Percentiles rank a stretch among this genome's conserved stretches.
Conservation (phyloP, 2,329 filamentous ascomycete species). For the Alternaria sp. region DNA sequence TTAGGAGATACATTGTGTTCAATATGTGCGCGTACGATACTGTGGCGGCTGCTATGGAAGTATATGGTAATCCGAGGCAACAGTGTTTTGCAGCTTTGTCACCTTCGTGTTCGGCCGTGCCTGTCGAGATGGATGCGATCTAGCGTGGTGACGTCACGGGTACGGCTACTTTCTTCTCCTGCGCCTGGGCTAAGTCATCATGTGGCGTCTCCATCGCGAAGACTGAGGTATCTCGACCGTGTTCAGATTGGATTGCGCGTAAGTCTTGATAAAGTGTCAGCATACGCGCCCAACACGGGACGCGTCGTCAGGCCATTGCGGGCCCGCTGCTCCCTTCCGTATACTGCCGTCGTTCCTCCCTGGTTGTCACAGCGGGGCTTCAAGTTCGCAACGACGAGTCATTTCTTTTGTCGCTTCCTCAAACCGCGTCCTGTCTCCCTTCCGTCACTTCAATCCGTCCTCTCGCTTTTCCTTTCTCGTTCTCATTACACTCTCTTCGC, state of each 20-base stretch:
- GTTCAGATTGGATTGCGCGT: not conserved
- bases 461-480: not conserved
- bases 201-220: not conserved
- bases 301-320: not conserved
- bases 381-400: not conserved
- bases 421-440: not conserved
- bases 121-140: not conserved
- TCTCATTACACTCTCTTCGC: not conserved
- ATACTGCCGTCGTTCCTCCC: not conserved
- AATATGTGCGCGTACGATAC: not conserved
- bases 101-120: not conserved
- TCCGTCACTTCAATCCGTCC: not conserved
- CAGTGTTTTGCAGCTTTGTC: not conserved
- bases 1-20: not conserved
- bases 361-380: not conserved
- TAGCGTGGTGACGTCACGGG: not conserved
- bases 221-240: not conserved
- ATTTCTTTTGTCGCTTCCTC: not conserved
- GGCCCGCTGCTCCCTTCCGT: not conserved
- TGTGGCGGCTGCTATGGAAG: not conserved
- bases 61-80: not conserved
- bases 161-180: not conserved
- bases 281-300: not conserved
- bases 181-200: not conserved
- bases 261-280: not conserved